Base-by-base conservation (phyloP, 106 monocot genomes). In the Ottelia alismoides region DNA sequence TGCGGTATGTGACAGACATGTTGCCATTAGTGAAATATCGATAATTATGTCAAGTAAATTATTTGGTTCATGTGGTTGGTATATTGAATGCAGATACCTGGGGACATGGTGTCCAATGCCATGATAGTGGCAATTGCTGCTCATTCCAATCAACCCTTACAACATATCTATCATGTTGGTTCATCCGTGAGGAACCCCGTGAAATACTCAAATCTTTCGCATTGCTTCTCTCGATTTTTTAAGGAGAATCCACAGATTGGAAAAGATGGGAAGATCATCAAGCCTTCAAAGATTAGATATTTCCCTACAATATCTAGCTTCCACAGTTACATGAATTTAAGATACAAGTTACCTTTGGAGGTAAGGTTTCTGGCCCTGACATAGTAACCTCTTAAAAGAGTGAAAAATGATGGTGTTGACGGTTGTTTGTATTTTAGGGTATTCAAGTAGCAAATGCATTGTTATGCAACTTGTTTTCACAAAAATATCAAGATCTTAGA, bases 61-160 rank as follows among this genome's bases (percentile, higher is more conserved):
- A n/a, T n/a, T n/a, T n/a, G n/a, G n/a, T n/a, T n/a, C n/a, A n/a
- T n/a, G n/a, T n/a, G n/a, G n/a, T n/a, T n/a, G n/a, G n/a, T n/a
- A n/a, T n/a, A n/a, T n/a, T n/a, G n/a, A n/a, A n/a, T n/a, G n/a
- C 71, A 88, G 88, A 60, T 88, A 22, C 88, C 88, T 1, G 83
- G 76, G 19, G 88, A 88, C 55, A 76, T 83, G 88, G 88, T 83
- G 32, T 78, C 71, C 47, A 88, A 79, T 49, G 76, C 83, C 17
- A 88, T 88, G 88, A 79, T 88, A 16, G 65, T 61, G 3, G 56
- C 83, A 12, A 74, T 79, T 64, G 79, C 35, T 35, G 63, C 59
- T 27, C 75, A 83, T 43, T 53, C 68, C 19, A 67, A 65, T 12
- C 68, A 78, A 24, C 51, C 48, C 11, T 45, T 57, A 2, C 56